These are phyloP conservation scores for Quercus glauca DNA, from an alignment of 306 rosid genomes.

Conservation along the genomic window DNA sequence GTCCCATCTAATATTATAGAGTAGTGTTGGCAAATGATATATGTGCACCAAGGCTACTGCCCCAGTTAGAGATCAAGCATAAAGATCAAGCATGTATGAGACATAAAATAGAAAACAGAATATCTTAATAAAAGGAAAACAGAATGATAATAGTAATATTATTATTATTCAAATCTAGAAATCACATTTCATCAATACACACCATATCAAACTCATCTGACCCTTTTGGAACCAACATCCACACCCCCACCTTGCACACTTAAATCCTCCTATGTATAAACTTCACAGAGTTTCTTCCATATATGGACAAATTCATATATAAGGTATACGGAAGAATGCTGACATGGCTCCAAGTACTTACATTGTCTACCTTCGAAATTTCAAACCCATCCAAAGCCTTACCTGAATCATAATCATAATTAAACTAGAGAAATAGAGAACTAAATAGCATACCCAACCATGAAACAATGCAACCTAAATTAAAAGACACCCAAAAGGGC, in stretches of 20 bases:
- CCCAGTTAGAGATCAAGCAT: too few species aligned
- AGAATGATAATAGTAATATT: slow-evolving; percentile 5
- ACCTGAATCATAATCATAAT: slow-evolving; percentile 3
- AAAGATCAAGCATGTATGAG: neutral
- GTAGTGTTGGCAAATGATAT: neutral
- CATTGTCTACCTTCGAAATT: slow-evolving; percentile 27
- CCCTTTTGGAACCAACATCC: slow-evolving; percentile 20
- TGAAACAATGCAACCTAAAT: slow-evolving; percentile 35
- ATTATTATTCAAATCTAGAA: slow-evolving; percentile 51
- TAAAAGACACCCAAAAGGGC: neutral
- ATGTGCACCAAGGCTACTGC: too few species aligned
- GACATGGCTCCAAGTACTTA: slow-evolving; percentile 35
- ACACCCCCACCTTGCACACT: slow-evolving; percentile 8
- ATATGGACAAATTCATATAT: slow-evolving; percentile 12
- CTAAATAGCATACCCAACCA: slow-evolving; percentile 34
- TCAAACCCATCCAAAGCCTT: slow-evolving; percentile 26
- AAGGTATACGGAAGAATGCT: slow-evolving; percentile 24
- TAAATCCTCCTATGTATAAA: neutral
- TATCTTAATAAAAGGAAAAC: neutral
- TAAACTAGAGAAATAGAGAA: slow-evolving; percentile 20
- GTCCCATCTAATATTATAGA: neutral
- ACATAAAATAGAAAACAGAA: neutral
- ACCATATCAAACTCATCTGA: slow-evolving; percentile 46
- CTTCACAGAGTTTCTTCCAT: slow-evolving; percentile 2
- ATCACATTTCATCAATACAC: slow-evolving; percentile 25